A percentile compares a stretch with the other conserved stretches of the same genome.
These are phyloP conservation scores for Tolypocladium tundrense DNA, from an alignment of 2,329 filamentous ascomycete species.

Conservation along the genomic window DNA sequence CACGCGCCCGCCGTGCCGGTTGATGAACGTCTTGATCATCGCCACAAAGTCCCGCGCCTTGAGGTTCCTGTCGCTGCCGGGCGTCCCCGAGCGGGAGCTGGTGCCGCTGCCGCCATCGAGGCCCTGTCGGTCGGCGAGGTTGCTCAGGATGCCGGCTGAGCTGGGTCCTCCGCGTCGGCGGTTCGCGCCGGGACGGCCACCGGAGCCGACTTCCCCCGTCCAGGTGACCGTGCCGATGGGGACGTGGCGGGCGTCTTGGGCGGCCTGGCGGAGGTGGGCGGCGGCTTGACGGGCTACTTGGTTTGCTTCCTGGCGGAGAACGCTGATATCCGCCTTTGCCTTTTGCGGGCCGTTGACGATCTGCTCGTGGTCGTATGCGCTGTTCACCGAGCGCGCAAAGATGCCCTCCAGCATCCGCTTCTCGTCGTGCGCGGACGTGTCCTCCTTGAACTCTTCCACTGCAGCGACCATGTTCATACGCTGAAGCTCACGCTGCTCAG, in stretches of 20 bases:
- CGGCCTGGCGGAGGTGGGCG: constrained; percentile 61
- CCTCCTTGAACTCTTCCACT: constrained; percentile 52
- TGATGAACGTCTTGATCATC: constrained; percentile 71
- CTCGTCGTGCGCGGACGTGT: constrained; percentile 45
- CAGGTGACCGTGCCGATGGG: constrained; percentile 84
- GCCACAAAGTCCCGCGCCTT: constrained; percentile 53
- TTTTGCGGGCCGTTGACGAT: constrained; percentile 71
- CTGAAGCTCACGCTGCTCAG: constrained; percentile 34
- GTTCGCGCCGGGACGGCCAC: constrained; percentile 55
- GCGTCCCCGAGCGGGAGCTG: constrained; percentile 36
- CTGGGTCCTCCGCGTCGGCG: constrained; percentile 42
- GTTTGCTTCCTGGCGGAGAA: constrained; percentile 75
- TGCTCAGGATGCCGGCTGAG: constrained; percentile 44
- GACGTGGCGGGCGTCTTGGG: constrained; percentile 59
- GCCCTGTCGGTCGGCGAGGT: constrained; percentile 48
- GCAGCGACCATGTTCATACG: constrained; percentile 51
- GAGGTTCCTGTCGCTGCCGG: constrained; percentile 27
- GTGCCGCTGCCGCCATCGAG: constrained; percentile 29
- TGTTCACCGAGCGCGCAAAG: constrained; percentile 79
- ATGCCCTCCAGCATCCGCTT: constrained; percentile 80
- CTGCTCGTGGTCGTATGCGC: constrained; percentile 85
- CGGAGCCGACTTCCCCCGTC: constrained; percentile 77
- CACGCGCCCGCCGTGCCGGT: constrained; percentile 64
- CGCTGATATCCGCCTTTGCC: constrained; percentile 61
- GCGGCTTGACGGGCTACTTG: constrained; percentile 70